Evolutionary conservation across 306 rosid species (phyloP).

Genomic region (Rosa chinensis): DNA sequence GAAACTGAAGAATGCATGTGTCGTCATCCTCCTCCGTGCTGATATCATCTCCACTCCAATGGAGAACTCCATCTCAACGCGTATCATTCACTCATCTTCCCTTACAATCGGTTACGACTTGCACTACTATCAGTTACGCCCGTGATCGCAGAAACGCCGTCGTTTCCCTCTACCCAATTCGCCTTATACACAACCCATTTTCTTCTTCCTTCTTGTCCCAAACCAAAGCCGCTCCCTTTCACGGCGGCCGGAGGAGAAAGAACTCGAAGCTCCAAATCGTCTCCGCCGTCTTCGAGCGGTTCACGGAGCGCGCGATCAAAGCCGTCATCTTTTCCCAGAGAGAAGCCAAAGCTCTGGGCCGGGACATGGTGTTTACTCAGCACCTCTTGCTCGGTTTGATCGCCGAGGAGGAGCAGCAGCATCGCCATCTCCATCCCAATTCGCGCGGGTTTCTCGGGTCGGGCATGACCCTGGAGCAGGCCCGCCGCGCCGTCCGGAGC

Average conservation of each 20-base stretch:
- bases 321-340: conserved; percentile 64
- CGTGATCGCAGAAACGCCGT: conserved; percentile 3
- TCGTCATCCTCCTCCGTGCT: conserved; percentile 15
- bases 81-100: neutral
- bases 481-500: conserved; percentile 55
- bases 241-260: conserved; percentile 4
- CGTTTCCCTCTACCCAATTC: conserved; percentile 5
- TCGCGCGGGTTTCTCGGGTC: conserved; percentile 62
- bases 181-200: neutral
- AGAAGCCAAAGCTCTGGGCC: conserved; percentile 65
- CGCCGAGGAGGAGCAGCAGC: conserved; percentile 56
- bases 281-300: conserved; percentile 62
- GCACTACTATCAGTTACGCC: neutral
- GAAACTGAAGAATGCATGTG: conserved; percentile 17
- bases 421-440: conserved; percentile 25
- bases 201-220: conserved; percentile 13
- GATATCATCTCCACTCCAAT: conserved; percentile 6
- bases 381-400: conserved; percentile 81
- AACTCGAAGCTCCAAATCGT: conserved; percentile 16
- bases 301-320: conserved; percentile 81
- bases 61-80: conserved; percentile 10
- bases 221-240: neutral
- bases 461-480: conserved; percentile 54
- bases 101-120: neutral
- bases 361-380: conserved; percentile 58